Evolutionary conservation across 352 stramenopile genomes (phyloP), one percentile per base, ranked within the genome.

Genomic region (Pythium phragmiticola): DNA sequence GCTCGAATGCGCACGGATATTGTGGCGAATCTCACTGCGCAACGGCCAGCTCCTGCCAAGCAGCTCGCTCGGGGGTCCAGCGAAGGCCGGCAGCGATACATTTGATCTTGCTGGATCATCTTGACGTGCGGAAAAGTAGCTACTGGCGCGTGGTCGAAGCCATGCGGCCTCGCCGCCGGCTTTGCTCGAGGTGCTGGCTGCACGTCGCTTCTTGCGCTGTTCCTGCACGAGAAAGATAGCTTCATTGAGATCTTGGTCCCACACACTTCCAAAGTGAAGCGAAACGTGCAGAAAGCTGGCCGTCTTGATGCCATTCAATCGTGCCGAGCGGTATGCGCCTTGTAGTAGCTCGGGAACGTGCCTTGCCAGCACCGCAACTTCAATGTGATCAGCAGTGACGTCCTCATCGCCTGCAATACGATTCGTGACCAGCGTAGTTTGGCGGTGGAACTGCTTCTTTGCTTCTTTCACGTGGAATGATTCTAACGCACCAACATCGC

Each of bases 1-100:
- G 48, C 80, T 92, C 2, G 81, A 89, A 62, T 92, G 84, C 0
- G 80, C 84, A 52, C 86, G 80, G 21, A 90, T 76, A 0, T 65
- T 78, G 59, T 84, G 70, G 0, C 74, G 76, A 6, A 92, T 70
- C 41, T 92, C 81, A 0, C 67, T 65, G 17, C 45, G 57, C 56
- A 87, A 50, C 19, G 63, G 12, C 73, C 72, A 75, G 39, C 67
- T 71, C 26, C 45, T 48, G 5, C 73, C 51, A 39, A 77, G 45
- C 9, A 77, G 45, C 9, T 48, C 57, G 36, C 21, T 63, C 2
- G 7, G 2, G 21, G 33, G 21, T 19, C 17, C 36, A n/a, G 33
- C 33, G n/a, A 14, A 11, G 30, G 14, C 46, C 19, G 19, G 14
- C 16, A 47, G 41, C 4, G 28, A 30, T 30, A 39, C 28, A 55